A percentile compares a stretch with the other conserved stretches of the same genome.
Conservation (phyloP, 257 asterid genomes). For the Solanum bulbocastanum region DNA sequence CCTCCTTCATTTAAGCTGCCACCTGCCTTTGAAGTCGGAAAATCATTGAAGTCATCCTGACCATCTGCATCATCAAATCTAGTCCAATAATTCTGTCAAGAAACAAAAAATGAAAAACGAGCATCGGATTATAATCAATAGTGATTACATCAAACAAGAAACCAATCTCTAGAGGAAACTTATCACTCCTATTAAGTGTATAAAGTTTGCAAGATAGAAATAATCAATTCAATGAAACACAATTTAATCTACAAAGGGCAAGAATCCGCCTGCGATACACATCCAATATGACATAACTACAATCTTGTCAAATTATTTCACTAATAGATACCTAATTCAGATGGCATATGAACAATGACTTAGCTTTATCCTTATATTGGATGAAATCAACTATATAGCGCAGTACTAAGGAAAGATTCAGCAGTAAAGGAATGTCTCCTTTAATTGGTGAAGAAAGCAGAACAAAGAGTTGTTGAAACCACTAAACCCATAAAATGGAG, state of each 20-base stretch:
- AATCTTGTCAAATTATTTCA: background rate
- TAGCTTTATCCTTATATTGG: background rate
- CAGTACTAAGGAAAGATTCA: background rate
- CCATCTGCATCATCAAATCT: slow-evolving; percentile 48
- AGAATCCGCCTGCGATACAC: background rate
- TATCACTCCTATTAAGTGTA: background rate
- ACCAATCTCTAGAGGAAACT: background rate
- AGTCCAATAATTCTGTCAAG: slow-evolving; percentile 41
- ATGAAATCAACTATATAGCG: background rate
- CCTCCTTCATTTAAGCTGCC: slow-evolving; percentile 21
- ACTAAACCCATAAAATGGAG: background rate
- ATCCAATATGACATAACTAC: background rate
- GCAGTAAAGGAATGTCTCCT: background rate
- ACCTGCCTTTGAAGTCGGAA: slow-evolving; percentile 14
- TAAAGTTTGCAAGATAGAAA: background rate
- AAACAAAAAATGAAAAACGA: background rate
- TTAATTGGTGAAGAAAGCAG: background rate
- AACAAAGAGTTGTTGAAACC: background rate
- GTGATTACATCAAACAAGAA: slow-evolving; percentile 4
- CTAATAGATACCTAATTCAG: background rate
- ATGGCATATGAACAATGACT: background rate
- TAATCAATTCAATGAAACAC: background rate
- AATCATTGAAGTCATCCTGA: slow-evolving; percentile 34
- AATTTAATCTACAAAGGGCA: background rate
- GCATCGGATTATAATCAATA: background rate